phyloP scores from a whole-genome alignment of 768 basidiomycete species.

The Favolaschia claudopus region DNA sequence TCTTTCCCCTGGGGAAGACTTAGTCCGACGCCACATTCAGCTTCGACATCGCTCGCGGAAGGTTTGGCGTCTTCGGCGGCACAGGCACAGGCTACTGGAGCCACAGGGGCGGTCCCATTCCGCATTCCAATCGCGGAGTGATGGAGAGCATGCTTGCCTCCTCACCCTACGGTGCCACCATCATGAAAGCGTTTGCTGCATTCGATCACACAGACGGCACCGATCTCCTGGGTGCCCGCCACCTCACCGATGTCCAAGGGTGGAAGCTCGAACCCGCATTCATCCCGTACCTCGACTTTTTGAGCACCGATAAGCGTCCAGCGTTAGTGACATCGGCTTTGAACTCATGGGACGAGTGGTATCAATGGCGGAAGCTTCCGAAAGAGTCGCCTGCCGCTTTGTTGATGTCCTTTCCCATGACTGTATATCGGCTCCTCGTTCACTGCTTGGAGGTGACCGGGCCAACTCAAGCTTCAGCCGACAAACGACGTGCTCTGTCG shows the following conservation, averaged over 20 bases:
- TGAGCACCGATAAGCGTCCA: constrained; percentile 31
- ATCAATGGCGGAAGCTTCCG: constrained; percentile 49
- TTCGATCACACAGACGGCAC: too few species aligned
- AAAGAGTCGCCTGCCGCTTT: constrained; percentile 51
- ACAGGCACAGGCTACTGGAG: constrained; percentile 3
- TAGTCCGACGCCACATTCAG: neutral
- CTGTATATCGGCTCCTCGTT: constrained; percentile 43
- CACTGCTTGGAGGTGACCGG: constrained; percentile 39
- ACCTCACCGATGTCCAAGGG: constrained; percentile 37
- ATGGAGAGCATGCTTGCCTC: too few species aligned
- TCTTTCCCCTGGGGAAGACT: constrained; percentile 10
- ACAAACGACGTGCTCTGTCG: constrained; percentile 37
- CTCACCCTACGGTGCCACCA: too few species aligned
- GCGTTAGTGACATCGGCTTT: constrained; percentile 34
- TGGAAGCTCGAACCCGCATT: constrained; percentile 43
- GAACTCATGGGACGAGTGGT: constrained; percentile 51
- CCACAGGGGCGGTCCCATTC: too few species aligned
- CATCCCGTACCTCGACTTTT: constrained; percentile 34
- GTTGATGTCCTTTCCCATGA: constrained; percentile 48
- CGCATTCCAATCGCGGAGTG: too few species aligned
- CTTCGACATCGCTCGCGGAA: neutral
- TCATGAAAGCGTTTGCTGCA: too few species aligned
- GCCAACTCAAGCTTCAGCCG: constrained; percentile 21
- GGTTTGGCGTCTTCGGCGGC: neutral
- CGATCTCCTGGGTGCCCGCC: constrained; percentile 34